Conservation (phyloP, 2,329 filamentous ascomycete species). For the Whalleya microplaca region DNA sequence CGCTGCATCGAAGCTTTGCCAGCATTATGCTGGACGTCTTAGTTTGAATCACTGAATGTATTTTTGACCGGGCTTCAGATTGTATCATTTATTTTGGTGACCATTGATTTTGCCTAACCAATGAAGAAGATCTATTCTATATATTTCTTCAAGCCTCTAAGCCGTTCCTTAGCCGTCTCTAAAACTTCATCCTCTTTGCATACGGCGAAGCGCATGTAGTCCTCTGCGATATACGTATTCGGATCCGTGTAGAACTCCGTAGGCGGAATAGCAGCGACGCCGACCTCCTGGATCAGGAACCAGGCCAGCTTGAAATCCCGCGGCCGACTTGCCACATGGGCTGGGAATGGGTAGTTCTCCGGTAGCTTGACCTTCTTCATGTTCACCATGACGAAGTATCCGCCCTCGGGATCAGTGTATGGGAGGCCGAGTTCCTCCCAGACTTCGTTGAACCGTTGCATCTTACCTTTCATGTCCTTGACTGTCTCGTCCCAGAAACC, state of each 20-base stretch:
- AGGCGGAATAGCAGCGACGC: conserved; percentile 92
- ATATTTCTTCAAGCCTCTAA: conserved; percentile 74
- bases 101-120: background rate
- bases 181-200: conserved; percentile 92
- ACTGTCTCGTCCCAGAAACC: conserved; percentile 89
- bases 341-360: conserved; percentile 82
- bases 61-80: too few relatives aligned
- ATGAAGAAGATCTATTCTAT: conserved; percentile 45
- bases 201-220: conserved; percentile 93
- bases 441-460: conserved; percentile 82
- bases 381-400: conserved; percentile 97
- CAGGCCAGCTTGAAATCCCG: conserved; percentile 93
- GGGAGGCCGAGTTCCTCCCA: conserved; percentile 76
- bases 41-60: background rate
- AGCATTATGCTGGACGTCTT: background rate
- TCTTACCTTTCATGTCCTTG: conserved; percentile 85
- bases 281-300: conserved; percentile 96
- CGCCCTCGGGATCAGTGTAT: conserved; percentile 92
- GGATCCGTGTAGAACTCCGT: conserved; percentile 93
- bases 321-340: conserved; percentile 82
- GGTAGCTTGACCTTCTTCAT: conserved; percentile 86
- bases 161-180: conserved; percentile 75
- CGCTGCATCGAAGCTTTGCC: background rate
- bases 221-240: conserved; percentile 84
- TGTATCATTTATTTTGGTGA: background rate